A percentile compares a stretch with the other conserved stretches of the same genome.
These are phyloP conservation scores for Cladosporium oxysporum DNA, from an alignment of 2,329 filamentous ascomycete species.

Conservation along the genomic window DNA sequence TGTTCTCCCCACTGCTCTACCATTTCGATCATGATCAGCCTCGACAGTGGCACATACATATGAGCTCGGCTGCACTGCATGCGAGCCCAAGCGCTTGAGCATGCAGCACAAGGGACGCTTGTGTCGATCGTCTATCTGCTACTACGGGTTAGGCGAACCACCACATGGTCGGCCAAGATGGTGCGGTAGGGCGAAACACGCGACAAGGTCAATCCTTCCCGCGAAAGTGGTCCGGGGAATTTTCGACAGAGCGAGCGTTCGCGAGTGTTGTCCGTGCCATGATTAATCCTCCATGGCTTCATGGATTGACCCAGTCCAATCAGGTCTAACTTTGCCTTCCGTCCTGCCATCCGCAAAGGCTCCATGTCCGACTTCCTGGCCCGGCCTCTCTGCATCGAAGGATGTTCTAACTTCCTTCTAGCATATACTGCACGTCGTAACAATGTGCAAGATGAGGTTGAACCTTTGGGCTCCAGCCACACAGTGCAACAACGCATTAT, in stretches of 20 bases:
- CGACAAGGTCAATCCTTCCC: slow-evolving; percentile 19
- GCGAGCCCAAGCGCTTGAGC: slow-evolving; percentile 4
- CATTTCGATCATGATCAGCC: background rate
- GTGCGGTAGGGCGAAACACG: slow-evolving; percentile 13
- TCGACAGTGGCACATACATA: background rate
- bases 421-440: background rate
- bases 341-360: slow-evolving; percentile 10
- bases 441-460: background rate
- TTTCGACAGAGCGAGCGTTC: slow-evolving; percentile 17
- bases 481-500: background rate
- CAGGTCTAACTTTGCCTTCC: slow-evolving; percentile 14
- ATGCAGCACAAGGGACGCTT: slow-evolving; percentile 8
- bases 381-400: slow-evolving; percentile 11
- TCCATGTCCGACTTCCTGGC: slow-evolving; percentile 16
- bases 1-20: background rate
- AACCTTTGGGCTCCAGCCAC: background rate
- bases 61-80: background rate
- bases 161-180: slow-evolving; percentile 14
- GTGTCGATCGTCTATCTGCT: slow-evolving; percentile 12
- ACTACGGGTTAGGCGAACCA: slow-evolving; percentile 10
- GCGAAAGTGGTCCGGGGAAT: slow-evolving; percentile 19
- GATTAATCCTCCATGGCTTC: background rate
- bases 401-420: background rate
- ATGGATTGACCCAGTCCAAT: slow-evolving; percentile 13
- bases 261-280: slow-evolving; percentile 18